Conservation (phyloP, 75 land plant species). For the Pseudotsuga menziesii region DNA sequence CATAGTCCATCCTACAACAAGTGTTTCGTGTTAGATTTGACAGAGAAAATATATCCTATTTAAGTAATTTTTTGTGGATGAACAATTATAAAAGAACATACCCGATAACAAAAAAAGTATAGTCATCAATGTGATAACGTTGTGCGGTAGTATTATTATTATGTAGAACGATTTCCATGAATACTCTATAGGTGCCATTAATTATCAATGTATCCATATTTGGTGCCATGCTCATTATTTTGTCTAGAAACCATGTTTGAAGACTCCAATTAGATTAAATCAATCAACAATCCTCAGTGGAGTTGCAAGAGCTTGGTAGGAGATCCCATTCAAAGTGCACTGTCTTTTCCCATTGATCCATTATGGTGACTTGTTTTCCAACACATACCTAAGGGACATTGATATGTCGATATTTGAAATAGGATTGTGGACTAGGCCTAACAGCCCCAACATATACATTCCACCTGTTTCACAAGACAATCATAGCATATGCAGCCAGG, state of each 20-base stretch:
- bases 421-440: too few species aligned
- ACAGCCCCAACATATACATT: too few species aligned
- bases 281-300: constrained; percentile 82
- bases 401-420: too few species aligned
- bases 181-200: constrained; percentile 73
- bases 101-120: constrained; percentile 92
- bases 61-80: not conserved
- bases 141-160: constrained; percentile 70
- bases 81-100: constrained; percentile 16
- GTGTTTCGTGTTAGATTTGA: not conserved
- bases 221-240: constrained; percentile 50
- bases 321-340: constrained; percentile 41
- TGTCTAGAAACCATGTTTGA: constrained; percentile 69
- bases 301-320: constrained; percentile 59
- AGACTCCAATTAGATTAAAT: constrained; percentile 51
- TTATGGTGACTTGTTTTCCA: too few species aligned
- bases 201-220: constrained; percentile 57
- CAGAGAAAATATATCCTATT: not conserved
- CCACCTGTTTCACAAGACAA: too few species aligned
- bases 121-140: constrained; percentile 87
- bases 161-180: constrained; percentile 80
- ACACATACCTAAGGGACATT: too few species aligned
- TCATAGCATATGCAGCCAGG: too few species aligned
- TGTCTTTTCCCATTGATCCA: too few species aligned
- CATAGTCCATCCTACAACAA: constrained; percentile 72